Percentiles rank a stretch among this genome's conserved stretches.
Conservation (phyloP, 2,329 filamentous ascomycete genomes). For the Dactylellina parvicollis region DNA sequence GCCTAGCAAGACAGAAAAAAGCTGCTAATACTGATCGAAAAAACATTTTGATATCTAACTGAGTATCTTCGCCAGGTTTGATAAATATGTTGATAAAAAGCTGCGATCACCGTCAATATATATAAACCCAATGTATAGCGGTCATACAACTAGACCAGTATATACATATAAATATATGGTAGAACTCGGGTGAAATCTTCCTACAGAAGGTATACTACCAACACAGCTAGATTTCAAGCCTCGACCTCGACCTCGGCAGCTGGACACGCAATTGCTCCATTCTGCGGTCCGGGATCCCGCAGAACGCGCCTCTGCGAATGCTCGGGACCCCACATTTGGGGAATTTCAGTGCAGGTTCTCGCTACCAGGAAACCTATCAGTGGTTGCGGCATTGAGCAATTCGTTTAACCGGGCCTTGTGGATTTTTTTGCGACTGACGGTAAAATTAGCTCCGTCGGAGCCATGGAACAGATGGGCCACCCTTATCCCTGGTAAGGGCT, state of each 20-base stretch:
- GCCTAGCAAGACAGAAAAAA: slow-evolving; percentile 24
- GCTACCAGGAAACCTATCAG: slow-evolving; percentile 22
- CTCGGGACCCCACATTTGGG: slow-evolving; percentile 28
- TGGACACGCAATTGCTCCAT: not conserved
- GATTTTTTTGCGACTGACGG: no score
- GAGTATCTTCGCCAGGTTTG: no score
- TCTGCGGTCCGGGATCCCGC: slow-evolving; percentile 47
- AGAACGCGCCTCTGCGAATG: not conserved
- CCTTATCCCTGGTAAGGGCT: not conserved
- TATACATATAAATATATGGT: no score
- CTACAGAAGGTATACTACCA: not conserved
- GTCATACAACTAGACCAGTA: no score
- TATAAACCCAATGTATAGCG: no score
- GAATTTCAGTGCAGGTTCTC: slow-evolving; percentile 10
- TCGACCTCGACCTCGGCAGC: not conserved
- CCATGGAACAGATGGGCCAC: not conserved
- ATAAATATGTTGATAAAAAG: no score
- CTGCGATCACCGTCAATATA: no score
- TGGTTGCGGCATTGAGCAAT: not conserved
- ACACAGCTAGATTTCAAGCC: not conserved
- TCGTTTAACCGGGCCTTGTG: not conserved
- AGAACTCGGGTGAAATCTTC: no score
- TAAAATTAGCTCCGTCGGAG: slow-evolving; percentile 5
- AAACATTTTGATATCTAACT: slow-evolving; percentile 10
- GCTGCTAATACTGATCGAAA: slow-evolving; percentile 55